Evolutionary conservation across 768 basidiomycete genomes (phyloP).

Genomic region (Tylopilus plumbeoviolaceoides): DNA sequence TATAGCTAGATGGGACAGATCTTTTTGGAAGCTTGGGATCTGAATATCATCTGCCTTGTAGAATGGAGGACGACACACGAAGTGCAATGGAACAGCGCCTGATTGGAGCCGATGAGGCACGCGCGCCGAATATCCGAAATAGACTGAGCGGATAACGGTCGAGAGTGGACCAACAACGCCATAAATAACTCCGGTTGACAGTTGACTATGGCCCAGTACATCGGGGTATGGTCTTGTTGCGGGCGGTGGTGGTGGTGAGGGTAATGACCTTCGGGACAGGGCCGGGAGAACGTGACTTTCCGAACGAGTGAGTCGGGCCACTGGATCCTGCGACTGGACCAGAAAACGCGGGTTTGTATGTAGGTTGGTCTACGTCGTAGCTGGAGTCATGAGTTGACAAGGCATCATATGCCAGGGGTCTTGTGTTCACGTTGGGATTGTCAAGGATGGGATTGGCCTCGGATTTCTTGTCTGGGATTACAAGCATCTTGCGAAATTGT

Average conservation of each 20-base stretch:
- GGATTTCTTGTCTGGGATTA: background rate
- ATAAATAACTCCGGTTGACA: conserved; percentile 42
- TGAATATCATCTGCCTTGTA: conserved; percentile 21
- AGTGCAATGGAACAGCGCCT: conserved; percentile 27
- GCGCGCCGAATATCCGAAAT: conserved; percentile 63
- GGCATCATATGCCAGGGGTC: conserved; percentile 18
- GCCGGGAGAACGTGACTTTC: background rate
- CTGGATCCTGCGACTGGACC: background rate
- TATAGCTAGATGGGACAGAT: conserved; percentile 21
- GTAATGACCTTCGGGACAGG: background rate
- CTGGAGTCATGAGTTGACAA: background rate
- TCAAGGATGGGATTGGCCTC: background rate
- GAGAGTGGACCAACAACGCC: conserved; percentile 49
- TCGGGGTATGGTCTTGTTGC: conserved; percentile 27
- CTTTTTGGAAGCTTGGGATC: conserved; percentile 6
- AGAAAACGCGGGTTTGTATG: background rate
- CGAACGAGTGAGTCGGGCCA: too few species aligned
- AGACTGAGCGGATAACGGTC: conserved; percentile 38
- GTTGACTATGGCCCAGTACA: conserved; percentile 31
- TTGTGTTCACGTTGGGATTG: background rate
- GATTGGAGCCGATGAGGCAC: conserved; percentile 42
- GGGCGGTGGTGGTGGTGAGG: background rate
- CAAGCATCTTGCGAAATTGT: too few species aligned
- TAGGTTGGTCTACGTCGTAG: background rate
- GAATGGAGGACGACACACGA: conserved; percentile 22